These are phyloP conservation scores for Hansfordia pulvinata DNA, from an alignment of 2,329 filamentous ascomycete species.

Conservation along the genomic window DNA sequence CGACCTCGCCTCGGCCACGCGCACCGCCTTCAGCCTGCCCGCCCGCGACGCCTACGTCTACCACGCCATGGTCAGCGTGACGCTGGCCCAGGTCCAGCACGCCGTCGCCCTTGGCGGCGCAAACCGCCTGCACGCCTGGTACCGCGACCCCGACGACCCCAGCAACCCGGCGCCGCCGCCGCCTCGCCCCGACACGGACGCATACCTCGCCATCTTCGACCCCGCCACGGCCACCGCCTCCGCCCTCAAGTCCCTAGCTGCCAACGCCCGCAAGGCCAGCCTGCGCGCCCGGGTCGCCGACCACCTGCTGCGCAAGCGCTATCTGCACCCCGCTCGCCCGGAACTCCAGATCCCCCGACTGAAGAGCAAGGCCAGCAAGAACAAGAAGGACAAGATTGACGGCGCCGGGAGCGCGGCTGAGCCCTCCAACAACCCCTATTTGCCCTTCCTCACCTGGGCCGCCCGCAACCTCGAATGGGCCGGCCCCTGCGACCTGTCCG, in stretches of 20 bases:
- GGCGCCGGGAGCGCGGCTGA: constrained; percentile 2
- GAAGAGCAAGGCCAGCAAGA: constrained; percentile 25
- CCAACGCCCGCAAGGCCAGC: constrained; percentile 38
- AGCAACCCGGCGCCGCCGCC: constrained; percentile 22
- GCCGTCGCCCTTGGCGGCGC: constrained; percentile 25
- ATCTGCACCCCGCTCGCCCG: constrained; percentile 29
- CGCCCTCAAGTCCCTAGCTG: constrained; percentile 45
- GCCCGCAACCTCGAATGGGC: constrained; percentile 52
- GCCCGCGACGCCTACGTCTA: constrained; percentile 32
- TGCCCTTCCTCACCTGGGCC: constrained; percentile 53
- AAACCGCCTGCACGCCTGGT: constrained; percentile 36
- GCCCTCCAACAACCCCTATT: constrained; percentile 54
- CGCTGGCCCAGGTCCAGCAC: constrained; percentile 32
- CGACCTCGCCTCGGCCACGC: constrained; percentile 29
- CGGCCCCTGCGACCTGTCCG: constrained; percentile 40
- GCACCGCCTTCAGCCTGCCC: constrained; percentile 28
- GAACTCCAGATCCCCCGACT: constrained; percentile 25
- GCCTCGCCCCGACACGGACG: constrained; percentile 41
- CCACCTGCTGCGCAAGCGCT: constrained; percentile 39
- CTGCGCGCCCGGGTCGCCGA: constrained; percentile 41
- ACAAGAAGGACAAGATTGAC: too few species aligned
- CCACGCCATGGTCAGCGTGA: constrained; percentile 35
- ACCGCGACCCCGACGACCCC: constrained; percentile 17
- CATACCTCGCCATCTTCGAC: constrained; percentile 55
- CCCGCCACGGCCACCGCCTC: constrained; percentile 44